Evolutionary conservation across 2,329 filamentous ascomycete species (phyloP), one percentile per base, ranked within the genome.

Genomic region (Reticulascus tulasneorum): DNA sequence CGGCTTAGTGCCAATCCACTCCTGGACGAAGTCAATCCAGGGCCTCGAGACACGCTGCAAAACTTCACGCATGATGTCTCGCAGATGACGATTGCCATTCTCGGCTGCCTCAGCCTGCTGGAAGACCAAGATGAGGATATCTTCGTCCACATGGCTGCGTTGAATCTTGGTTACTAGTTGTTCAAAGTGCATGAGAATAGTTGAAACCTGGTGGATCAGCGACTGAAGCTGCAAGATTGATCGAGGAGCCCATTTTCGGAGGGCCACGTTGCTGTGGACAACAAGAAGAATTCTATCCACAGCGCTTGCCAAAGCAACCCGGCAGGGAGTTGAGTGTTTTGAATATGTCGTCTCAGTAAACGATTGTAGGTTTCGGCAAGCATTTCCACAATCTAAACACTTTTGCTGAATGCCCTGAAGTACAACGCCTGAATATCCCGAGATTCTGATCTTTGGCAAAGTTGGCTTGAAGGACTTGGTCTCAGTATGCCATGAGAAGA

Each of bases 1-100:
- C 4, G 67, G 62, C 41, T 67, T 72, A 9, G 86, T 71, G 0
- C 87, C 87, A 41, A 90, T 77, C 86, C 86, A 93, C 50, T 82
- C 78, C 46, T 83, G 75, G 7, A 84, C 66, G 33, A 82, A 73
- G 34, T 79, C 72, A 8, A 85, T 63, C 76, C 82, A 89, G 1
- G 84, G 84, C 19, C 62, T 60, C 2, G 78, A 78, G 2, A 83
- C 77, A 24, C 74, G 67, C 28, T 69, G 66, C 12, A 93, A 57
- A 1, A 91, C 69, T 43, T 87, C 78, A 12, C 80, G 74, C 51
- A 87, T 73, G 21, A 86, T 71, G 16, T 75, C 69, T 15, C 76
- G 74, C 16, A 89, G 59, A 39, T 78, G 74, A 10, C 66, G 64
- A 32, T 79, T 76, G 21, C 74, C 72, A 46, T 85, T 75, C 40